Percentiles rank a stretch among this genome's conserved stretches.
These are phyloP conservation scores for Fagopyrum tataricum DNA, from an alignment of 148 eudicot species.

Conservation along the genomic window DNA sequence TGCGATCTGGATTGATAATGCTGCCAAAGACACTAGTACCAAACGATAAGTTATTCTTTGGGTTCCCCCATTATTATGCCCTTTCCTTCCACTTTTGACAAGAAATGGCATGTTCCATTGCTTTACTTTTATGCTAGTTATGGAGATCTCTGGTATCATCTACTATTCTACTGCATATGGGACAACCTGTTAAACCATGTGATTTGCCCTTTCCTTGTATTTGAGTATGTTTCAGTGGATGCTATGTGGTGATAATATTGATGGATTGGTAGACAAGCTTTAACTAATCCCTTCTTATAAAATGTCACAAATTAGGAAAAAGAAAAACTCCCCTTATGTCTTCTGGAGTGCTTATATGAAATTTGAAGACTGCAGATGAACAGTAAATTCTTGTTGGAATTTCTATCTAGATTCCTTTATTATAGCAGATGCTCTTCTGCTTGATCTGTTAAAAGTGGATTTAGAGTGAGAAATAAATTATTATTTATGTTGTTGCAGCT, in stretches of 20 bases:
- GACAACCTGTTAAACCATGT: constrained; percentile 7
- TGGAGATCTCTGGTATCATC: not conserved
- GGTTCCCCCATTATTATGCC: not conserved
- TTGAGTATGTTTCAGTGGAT: not conserved
- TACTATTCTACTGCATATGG: constrained; percentile 1
- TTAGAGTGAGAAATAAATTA: not conserved
- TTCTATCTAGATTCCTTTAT: not conserved
- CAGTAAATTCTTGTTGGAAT: not conserved
- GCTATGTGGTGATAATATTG: not conserved
- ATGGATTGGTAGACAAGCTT: not conserved
- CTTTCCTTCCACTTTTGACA: not conserved
- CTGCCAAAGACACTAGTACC: not conserved
- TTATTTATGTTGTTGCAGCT: constrained; percentile 34
- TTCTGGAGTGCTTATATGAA: not conserved
- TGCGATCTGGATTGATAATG: not conserved
- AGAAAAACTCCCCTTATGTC: not conserved
- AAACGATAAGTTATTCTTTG: not conserved
- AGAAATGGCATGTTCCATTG: not conserved
- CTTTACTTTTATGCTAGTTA: not conserved
- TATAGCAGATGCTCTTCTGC: not conserved
- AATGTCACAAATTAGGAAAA: not conserved
- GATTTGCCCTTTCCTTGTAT: not conserved
- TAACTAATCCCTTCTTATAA: not conserved
- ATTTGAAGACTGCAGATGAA: not conserved
- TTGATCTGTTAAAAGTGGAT: not conserved